Evolutionary conservation across 495 filamentous ascomycete species (phyloP).

Genomic region (Aspergillus coremiiformis): DNA sequence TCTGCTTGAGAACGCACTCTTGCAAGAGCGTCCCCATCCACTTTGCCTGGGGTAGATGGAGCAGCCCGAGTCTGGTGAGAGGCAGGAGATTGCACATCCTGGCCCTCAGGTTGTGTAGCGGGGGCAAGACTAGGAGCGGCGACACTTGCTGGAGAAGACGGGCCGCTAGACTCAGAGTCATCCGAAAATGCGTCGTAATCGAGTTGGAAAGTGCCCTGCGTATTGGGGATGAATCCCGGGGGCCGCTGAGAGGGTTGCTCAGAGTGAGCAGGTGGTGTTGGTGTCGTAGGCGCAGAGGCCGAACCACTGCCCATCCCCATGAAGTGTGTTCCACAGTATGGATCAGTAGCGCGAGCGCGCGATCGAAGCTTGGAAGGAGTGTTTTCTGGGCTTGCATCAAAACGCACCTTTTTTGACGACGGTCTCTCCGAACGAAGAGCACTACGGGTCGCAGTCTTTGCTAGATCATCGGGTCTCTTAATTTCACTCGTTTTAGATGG

Average conservation of each 20-base stretch:
- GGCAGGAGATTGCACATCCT: neutral
- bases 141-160: slow-evolving; percentile 6
- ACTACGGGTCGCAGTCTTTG: slow-evolving; percentile 12
- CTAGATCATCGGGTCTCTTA: neutral
- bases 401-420: slow-evolving; percentile 23
- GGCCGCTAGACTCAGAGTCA: slow-evolving; percentile 11
- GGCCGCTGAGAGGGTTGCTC: slow-evolving; percentile 6
- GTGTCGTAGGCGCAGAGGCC: slow-evolving; percentile 8
- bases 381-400: slow-evolving; percentile 24
- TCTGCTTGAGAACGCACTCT: slow-evolving; percentile 33
- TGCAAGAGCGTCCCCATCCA: slow-evolving; percentile 22
- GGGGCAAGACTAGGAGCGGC: slow-evolving; percentile 2
- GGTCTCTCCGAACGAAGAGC: slow-evolving; percentile 16
- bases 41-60: slow-evolving; percentile 16
- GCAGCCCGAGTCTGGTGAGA: slow-evolving; percentile 12
- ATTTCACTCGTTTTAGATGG: slow-evolving; percentile 6
- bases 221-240: slow-evolving; percentile 22
- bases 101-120: neutral
- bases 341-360: slow-evolving; percentile 20
- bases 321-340: slow-evolving; percentile 19
- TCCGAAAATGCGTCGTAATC: slow-evolving; percentile 21
- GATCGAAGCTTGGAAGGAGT: slow-evolving; percentile 21
- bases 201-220: slow-evolving; percentile 21
- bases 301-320: slow-evolving; percentile 12
- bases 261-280: slow-evolving; percentile 6